Evolutionary conservation across 148 eudicot species (phyloP), one percentile per base, ranked within the genome.

Genomic region (Nepenthes mirabilis): DNA sequence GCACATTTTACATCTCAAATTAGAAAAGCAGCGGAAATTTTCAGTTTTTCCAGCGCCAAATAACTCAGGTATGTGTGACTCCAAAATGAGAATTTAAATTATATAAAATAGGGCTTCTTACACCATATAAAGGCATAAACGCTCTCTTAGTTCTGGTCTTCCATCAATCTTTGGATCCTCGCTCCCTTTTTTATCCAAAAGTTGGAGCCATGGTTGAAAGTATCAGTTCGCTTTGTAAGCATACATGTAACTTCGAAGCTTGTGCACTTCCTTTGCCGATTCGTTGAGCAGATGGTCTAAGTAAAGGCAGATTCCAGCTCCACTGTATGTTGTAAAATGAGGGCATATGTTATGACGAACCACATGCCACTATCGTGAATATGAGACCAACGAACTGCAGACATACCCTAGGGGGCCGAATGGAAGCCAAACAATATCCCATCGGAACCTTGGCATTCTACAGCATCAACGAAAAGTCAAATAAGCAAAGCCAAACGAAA

Each of bases 351-450:
- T 49, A 5, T 2, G 10, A 2, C 11, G 3, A n/a, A 11, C 12
- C 13, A 49, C 14, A 5, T 11, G 6, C 11, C 14, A 49, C 6
- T 49, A 5, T 5, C 11, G 34, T 33, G 37, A 5, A n/a, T 23
- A 52, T 55, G 56, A 9, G 33, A 12, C 1, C 34, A 68, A 34
- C 7, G 10, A 33, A 13, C 7, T 65, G 65, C 14, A 33, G 62
- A 58, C 36, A 13, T 84, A 87, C 96, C 91, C 74, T 35, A 93
- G 37, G 52, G 98, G 96, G 49, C 83, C 85, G 57, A 88, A 68
- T 9, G 98, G 96, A 70, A 93, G 91, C 96, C 98, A 93, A 33
- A 93, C 68, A 54, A 81, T 73, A 58, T 93, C 96, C 98, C 98
- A 93, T 33, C 96, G 82, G 58, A 88, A 93, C 77, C 67, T 86